These are phyloP conservation scores for Globisporangium recalcitrans DNA, from an alignment of 352 stramenopile genomes.

Conservation along the genomic window DNA sequence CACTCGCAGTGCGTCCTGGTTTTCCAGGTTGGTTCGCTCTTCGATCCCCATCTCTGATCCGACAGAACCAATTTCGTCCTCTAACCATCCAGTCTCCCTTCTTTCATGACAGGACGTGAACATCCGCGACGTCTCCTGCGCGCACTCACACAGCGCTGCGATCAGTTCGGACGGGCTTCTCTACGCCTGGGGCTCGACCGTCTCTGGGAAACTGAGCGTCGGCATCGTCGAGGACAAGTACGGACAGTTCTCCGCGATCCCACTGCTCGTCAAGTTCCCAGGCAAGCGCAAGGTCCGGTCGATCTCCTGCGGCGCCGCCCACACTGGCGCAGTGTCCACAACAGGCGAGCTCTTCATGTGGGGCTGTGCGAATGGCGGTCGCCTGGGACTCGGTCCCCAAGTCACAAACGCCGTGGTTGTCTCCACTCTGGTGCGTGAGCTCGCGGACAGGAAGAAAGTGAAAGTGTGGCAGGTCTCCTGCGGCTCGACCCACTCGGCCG, in stretches of 20 bases:
- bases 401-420: conserved; percentile 60
- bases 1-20: conserved; percentile 53
- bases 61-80: not conserved
- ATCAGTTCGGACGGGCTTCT: conserved; percentile 69
- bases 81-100: no score
- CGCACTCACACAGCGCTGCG: conserved; percentile 85
- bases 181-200: conserved; percentile 86
- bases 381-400: conserved; percentile 80
- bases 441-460: conserved; percentile 48
- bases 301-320: conserved; percentile 87
- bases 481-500: conserved; percentile 71
- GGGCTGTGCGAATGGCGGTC: conserved; percentile 89
- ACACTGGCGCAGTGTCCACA: conserved; percentile 69
- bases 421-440: conserved; percentile 78
- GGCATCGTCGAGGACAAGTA: conserved; percentile 73
- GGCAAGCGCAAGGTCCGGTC: conserved; percentile 52
- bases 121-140: conserved; percentile 54
- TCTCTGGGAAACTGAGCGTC: conserved; percentile 84
- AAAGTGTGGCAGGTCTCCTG: conserved; percentile 75
- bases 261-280: conserved; percentile 65
- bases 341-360: conserved; percentile 82
- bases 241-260: conserved; percentile 75
- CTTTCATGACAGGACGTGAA: conserved; percentile 39
- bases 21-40: conserved; percentile 25
- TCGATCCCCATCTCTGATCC: not conserved